Percentiles rank a stretch among this genome's conserved stretches.
Conservation (phyloP, 2,329 filamentous ascomycete species). For the Westerdykella ornata region DNA sequence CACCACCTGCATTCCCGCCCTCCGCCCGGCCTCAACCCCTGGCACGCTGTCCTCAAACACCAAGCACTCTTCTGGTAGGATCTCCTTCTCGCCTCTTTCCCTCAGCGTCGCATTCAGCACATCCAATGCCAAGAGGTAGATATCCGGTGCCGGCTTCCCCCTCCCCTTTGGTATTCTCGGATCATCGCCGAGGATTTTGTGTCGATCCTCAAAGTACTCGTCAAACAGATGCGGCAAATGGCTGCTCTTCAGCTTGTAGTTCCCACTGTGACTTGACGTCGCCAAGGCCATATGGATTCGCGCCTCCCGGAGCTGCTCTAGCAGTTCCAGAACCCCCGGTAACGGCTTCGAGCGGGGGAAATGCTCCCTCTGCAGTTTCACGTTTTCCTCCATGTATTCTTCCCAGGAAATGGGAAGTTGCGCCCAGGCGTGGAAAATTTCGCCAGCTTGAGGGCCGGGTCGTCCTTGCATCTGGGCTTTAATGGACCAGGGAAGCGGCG, state of each 20-base stretch:
- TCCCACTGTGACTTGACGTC: conserved; percentile 65
- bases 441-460: conserved; percentile 51
- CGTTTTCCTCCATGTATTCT: conserved; percentile 57
- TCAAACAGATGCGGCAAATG: conserved; percentile 49
- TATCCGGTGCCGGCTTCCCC: conserved; percentile 94
- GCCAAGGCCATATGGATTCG: conserved; percentile 77
- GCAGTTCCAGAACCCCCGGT: conserved; percentile 66
- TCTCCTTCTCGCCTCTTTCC: conserved; percentile 52
- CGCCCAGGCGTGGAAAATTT: conserved; percentile 74
- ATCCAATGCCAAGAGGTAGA: conserved; percentile 79
- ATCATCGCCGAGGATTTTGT: conserved; percentile 82
- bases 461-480: conserved; percentile 78
- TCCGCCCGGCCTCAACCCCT: conserved; percentile 80
- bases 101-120: conserved; percentile 71
- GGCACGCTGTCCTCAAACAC: conserved; percentile 96
- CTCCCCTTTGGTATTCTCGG: conserved; percentile 65
- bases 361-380: conserved; percentile 58
- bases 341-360: conserved; percentile 73
- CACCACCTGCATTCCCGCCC: conserved; percentile 89
- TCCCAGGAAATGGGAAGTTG: conserved; percentile 68
- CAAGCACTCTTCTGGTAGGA: conserved; percentile 79
- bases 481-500: conserved; percentile 80
- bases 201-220: conserved; percentile 60
- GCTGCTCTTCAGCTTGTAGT: conserved; percentile 69
- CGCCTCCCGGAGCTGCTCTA: conserved; percentile 53